A percentile compares a stretch with the other conserved stretches of the same genome.
These are phyloP conservation scores for Mercurialis annua DNA, from an alignment of 345 rosid genomes.

Conservation along the genomic window DNA sequence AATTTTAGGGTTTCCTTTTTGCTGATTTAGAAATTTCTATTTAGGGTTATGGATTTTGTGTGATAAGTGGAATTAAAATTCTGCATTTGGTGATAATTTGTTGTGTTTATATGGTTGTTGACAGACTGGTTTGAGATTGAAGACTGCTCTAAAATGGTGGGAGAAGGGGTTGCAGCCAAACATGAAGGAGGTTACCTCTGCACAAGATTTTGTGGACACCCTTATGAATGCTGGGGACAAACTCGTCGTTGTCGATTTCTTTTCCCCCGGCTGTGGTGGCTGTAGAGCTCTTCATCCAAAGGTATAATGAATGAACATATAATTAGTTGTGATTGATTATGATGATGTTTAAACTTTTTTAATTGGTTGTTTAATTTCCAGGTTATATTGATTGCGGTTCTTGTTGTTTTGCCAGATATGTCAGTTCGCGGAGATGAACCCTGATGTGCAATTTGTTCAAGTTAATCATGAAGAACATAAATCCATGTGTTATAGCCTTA, in stretches of 20 bases:
- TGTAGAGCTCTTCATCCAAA: constrained; percentile 97
- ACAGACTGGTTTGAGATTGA: constrained; percentile 53
- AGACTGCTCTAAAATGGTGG: constrained; percentile 82
- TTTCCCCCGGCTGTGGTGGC: constrained; percentile 97
- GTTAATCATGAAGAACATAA: constrained; percentile 90
- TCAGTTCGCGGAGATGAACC: constrained; percentile 76
- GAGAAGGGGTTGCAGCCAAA: constrained; percentile 73
- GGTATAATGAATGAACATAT: constrained; percentile 32
- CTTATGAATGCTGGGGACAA: constrained; percentile 70
- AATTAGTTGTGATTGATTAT: neutral
- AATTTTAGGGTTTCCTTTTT: neutral
- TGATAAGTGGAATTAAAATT: neutral
- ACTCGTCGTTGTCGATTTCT: constrained; percentile 82
- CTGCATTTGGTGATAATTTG: neutral
- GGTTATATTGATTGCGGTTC: constrained; percentile 10
- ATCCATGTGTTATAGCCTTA: constrained; percentile 93
- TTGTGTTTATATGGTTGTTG: neutral
- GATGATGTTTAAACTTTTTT: too few species aligned
- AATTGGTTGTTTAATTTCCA: neutral
- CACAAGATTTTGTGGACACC: constrained; percentile 77
- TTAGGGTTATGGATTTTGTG: neutral
- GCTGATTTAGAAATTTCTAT: neutral
- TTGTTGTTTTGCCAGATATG: constrained; percentile 49
- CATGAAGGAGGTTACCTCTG: constrained; percentile 80
- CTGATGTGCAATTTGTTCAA: constrained; percentile 76